Base-by-base conservation (phyloP, 148 eudicot species). In the Fagopyrum esculentum region DNA sequence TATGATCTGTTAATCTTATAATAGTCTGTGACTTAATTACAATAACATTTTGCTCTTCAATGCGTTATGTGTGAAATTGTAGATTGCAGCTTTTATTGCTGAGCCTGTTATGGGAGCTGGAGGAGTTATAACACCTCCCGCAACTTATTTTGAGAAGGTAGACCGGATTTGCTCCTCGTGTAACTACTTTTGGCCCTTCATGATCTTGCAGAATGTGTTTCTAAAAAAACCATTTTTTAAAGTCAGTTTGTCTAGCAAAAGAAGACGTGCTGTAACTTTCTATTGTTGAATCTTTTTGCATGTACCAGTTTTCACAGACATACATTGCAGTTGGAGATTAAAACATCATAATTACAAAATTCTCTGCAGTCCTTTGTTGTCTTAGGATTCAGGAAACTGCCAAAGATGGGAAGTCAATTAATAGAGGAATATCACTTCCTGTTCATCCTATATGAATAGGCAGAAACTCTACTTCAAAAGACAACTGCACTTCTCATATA, bases 81-180 rank as follows among this genome's bases (percentile, higher is more conserved):
- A 95, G 98, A 88, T 95, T 84, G 97, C 97, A 82, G 98, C 98
- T 50, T 95, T 95, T 81, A 95, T 95, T 82, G 98, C 98, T 9
- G 97, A 95, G 81, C 98, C 98, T 78, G 92, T 95, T 46, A 90
- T 95, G 93, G 98, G 97, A 52, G 97, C 98, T 68, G 98, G 98
- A 81, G 98, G 98, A 59, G 98, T 95, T 60, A 92, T 95, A 69
- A 91, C 83, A 73, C 98, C 98, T 12, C 97, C 98, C 1, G 91
- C 93, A 78, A 90, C 93, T 9, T 95, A 95, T 80, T 95, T 90
- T 77, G 97, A 95, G 43, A 95, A 95, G 93, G 97, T 91, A 77
- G 11, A 66, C n/a, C 71, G 12, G 71, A 63, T 35, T 63, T 63
- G 3, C 22, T 26, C 35, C 45, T 63, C 12, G 7, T 35, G 44